Percentiles rank a stretch among this genome's conserved stretches.
phyloP scores from a whole-genome alignment of 2,329 filamentous ascomycete species.

The Aspergillus fumigatus region DNA sequence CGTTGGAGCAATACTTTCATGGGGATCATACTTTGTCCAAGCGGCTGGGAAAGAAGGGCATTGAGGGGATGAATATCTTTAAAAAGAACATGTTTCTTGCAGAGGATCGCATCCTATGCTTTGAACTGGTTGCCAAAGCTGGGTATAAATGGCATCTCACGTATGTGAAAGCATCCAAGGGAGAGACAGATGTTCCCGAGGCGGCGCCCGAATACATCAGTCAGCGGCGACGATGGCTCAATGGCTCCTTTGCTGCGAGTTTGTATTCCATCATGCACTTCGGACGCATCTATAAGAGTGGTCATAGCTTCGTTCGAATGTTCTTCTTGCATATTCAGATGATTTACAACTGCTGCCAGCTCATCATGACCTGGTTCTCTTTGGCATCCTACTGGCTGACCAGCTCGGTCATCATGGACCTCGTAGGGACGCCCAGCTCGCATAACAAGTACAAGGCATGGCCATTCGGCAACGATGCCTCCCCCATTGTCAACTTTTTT shows the following conservation, averaged over 20 bases:
- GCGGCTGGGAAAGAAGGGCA: slow-evolving; percentile 96
- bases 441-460: slow-evolving; percentile 62
- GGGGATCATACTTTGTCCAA: slow-evolving; percentile 97
- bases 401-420: slow-evolving; percentile 93
- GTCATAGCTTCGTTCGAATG: slow-evolving; percentile 97
- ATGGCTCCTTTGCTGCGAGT: slow-evolving; percentile 96
- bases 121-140: slow-evolving; percentile 96
- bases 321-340: slow-evolving; percentile 97
- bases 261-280: slow-evolving; percentile 99
- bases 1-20: slow-evolving; percentile 98
- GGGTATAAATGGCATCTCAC: slow-evolving; percentile 98
- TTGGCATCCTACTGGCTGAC: slow-evolving; percentile 94
- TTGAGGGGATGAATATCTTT: slow-evolving; percentile 99
- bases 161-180: slow-evolving; percentile 98
- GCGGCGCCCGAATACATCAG: slow-evolving; percentile 95
- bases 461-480: slow-evolving; percentile 84
- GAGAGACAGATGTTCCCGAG: slow-evolving; percentile 97
- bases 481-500: slow-evolving; percentile 85
- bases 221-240: slow-evolving; percentile 96
- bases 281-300: slow-evolving; percentile 95
- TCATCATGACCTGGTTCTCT: slow-evolving; percentile 87
- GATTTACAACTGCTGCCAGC: slow-evolving; percentile 86
- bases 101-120: slow-evolving; percentile 99
- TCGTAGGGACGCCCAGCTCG: slow-evolving; percentile 70
- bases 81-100: slow-evolving; percentile 99